Evolutionary conservation across 129 eudicot genomes (phyloP).

Genomic region (Mikania micrantha): DNA sequence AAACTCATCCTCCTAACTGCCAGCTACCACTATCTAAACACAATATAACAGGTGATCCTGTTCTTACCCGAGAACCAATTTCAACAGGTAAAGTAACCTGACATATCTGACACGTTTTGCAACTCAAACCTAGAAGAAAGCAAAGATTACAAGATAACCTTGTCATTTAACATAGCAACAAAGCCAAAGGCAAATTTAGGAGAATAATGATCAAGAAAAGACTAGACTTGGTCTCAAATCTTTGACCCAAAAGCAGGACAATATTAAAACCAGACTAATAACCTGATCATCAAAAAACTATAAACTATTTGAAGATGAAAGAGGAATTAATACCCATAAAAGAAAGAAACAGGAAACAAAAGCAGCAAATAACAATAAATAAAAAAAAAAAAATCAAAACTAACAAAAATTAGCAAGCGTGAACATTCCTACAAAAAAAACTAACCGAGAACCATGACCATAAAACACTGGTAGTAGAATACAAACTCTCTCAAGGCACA

Average conservation of each 20-base stretch:
- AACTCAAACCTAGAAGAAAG: too few relatives aligned
- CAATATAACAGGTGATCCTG: too few relatives aligned
- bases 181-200: not conserved
- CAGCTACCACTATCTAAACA: too few relatives aligned
- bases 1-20: too few relatives aligned
- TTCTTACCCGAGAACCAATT: too few relatives aligned
- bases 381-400: conserved; percentile 20
- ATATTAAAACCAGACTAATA: conserved; percentile 8
- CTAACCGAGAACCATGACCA: conserved; percentile 30
- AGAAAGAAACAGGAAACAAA: not conserved
- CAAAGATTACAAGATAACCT: too few relatives aligned
- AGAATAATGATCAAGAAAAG: not conserved
- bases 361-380: not conserved
- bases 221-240: too few relatives aligned
- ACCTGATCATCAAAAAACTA: conserved; percentile 18
- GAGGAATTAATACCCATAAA: conserved; percentile 1
- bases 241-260: not conserved
- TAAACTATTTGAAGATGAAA: conserved; percentile 14
- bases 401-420: conserved; percentile 50
- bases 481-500: conserved; percentile 56
- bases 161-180: not conserved
- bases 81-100: too few relatives aligned
- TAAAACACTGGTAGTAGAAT: conserved; percentile 38
- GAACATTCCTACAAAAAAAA: conserved; percentile 51
- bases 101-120: too few relatives aligned